Evolutionary conservation across 352 stramenopile species (phyloP).

Genomic region (Pythium chondricola): DNA sequence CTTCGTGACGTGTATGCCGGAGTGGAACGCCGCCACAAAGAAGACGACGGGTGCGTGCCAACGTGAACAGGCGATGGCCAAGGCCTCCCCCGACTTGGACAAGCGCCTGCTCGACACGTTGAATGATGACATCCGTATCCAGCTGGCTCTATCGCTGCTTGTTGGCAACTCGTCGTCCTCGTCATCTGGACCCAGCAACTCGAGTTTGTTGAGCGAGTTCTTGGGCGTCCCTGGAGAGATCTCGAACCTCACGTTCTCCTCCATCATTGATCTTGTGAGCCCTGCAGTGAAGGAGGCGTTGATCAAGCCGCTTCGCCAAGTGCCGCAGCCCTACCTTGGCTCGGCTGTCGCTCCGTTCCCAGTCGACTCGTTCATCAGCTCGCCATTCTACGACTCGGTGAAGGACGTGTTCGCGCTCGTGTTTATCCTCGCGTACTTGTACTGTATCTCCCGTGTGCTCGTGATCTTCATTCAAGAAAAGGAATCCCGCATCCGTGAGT

Average conservation of each 20-base stretch:
- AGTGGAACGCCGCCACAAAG: conserved; percentile 32
- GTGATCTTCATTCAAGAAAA: conserved; percentile 91
- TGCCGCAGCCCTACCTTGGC: conserved; percentile 48
- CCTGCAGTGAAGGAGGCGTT: conserved; percentile 20
- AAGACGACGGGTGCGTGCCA: conserved; percentile 41
- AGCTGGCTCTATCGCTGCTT: conserved; percentile 18
- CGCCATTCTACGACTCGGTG: conserved; percentile 69
- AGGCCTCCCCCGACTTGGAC: conserved; percentile 24
- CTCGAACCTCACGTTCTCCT: conserved; percentile 13
- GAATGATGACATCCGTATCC: conserved; percentile 40
- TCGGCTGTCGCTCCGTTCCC: conserved; percentile 44
- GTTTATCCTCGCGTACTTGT: conserved; percentile 90
- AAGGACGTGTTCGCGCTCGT: conserved; percentile 78
- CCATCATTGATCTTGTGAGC: neutral
- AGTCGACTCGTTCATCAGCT: conserved; percentile 44
- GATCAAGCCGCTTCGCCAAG: conserved; percentile 43
- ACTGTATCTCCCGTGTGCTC: conserved; percentile 81
- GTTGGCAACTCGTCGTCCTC: conserved; percentile 7
- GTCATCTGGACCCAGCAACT: neutral
- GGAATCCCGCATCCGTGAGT: conserved; percentile 87
- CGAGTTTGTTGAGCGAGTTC: conserved; percentile 17
- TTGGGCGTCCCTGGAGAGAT: conserved; percentile 7
- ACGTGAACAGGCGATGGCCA: conserved; percentile 26
- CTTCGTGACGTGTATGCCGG: conserved; percentile 51
- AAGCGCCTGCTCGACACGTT: conserved; percentile 26